A percentile compares a stretch with the other conserved stretches of the same genome.
phyloP scores from a whole-genome alignment of 176 grass and related monocot species.

The Alopecurus myosuroides region DNA sequence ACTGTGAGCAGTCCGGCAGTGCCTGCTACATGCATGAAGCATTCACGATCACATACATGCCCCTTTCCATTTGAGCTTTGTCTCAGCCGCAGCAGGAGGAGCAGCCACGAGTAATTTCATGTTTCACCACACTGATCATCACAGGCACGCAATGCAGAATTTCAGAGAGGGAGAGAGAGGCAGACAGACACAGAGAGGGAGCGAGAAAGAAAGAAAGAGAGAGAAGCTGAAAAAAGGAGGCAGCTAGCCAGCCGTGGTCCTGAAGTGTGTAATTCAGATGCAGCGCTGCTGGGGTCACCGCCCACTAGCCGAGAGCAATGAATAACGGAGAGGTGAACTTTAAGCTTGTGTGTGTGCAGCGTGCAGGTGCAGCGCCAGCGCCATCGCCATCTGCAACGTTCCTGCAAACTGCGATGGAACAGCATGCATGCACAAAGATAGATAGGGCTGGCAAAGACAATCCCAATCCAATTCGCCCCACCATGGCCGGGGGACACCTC shows the following conservation, averaged over 20 bases:
- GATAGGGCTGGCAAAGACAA: not conserved
- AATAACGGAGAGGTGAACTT: constrained; percentile 9
- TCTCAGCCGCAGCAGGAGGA: not conserved
- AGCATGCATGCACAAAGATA: constrained; percentile 14
- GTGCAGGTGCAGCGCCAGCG: not conserved
- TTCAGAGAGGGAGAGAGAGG: too few relatives aligned
- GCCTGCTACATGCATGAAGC: constrained; percentile 23
- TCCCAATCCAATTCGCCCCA: constrained; percentile 4
- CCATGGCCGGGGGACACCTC: not conserved
- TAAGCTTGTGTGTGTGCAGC: not conserved
- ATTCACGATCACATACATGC: not conserved
- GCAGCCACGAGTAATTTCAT: constrained; percentile 5
- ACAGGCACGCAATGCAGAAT: too few relatives aligned
- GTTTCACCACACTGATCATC: too few relatives aligned
- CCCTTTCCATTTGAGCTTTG: not conserved
- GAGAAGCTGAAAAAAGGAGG: too few relatives aligned
- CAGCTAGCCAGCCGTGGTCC: constrained; percentile 16
- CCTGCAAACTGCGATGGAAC: constrained; percentile 16
- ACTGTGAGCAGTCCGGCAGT: not conserved
- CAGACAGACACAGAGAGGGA: too few relatives aligned
- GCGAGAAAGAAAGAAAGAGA: too few relatives aligned
- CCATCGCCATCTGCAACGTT: not conserved
- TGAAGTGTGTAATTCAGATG: not conserved
- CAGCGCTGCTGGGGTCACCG: not conserved
- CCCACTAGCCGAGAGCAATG: constrained; percentile 23